These are phyloP conservation scores for Royoungia palumana DNA, from an alignment of 768 basidiomycete genomes.

Conservation along the genomic window DNA sequence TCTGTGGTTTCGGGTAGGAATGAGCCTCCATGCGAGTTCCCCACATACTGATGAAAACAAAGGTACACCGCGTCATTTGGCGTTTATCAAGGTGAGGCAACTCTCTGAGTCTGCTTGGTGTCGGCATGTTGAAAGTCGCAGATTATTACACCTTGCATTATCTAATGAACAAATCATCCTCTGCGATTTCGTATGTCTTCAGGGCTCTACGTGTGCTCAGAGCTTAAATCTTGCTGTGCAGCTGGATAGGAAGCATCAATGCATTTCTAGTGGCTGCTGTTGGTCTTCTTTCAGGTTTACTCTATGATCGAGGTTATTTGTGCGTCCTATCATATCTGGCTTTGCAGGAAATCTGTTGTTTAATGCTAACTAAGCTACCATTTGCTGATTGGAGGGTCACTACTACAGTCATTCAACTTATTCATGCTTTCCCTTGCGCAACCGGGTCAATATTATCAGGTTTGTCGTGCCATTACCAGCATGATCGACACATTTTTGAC, in stretches of 20 bases:
- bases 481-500: background rate
- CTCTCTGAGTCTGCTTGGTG: background rate
- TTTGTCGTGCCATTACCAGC: slow-evolving; percentile 14
- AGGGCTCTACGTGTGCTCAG: background rate
- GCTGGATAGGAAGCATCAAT: slow-evolving; percentile 49
- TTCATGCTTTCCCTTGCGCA: slow-evolving; percentile 46
- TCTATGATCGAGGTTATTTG: slow-evolving; percentile 55
- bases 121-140: slow-evolving; percentile 8
- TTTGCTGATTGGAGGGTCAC: slow-evolving; percentile 42
- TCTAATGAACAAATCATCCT: slow-evolving; percentile 32
- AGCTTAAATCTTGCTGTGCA: slow-evolving; percentile 7
- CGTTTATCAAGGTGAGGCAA: slow-evolving; percentile 37
- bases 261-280: slow-evolving; percentile 35
- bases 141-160: slow-evolving; percentile 39
- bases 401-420: slow-evolving; percentile 40
- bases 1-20: slow-evolving; percentile 36
- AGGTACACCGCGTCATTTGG: slow-evolving; percentile 38
- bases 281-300: slow-evolving; percentile 42
- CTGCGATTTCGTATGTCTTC: slow-evolving; percentile 35
- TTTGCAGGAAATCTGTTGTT: background rate
- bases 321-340: slow-evolving; percentile 10
- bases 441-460: slow-evolving; percentile 42
- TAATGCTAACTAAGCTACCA: slow-evolving; percentile 33
- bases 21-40: background rate
- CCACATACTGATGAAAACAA: background rate